phyloP scores from a whole-genome alignment of 371 early-diverging fungal species.

The Mucor saturninus region DNA sequence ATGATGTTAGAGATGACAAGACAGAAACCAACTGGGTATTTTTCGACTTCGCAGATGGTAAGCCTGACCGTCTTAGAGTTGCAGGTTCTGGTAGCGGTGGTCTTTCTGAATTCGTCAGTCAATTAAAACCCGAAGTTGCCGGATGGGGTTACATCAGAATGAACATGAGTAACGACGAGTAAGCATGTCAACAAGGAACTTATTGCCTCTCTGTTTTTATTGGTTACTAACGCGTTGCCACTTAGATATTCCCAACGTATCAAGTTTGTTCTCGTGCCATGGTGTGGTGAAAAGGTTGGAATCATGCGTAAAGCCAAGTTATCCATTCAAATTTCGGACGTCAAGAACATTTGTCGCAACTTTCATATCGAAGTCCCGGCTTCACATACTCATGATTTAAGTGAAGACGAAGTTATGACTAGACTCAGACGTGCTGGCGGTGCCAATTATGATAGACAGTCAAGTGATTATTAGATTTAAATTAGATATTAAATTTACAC shows the following conservation, averaged over 20 bases:
- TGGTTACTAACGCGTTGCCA: not conserved
- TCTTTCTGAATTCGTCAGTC: constrained; percentile 64
- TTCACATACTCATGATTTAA: constrained; percentile 50
- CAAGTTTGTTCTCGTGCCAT: constrained; percentile 76
- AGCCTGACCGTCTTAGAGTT: constrained; percentile 52
- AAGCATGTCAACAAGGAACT: constrained; percentile 38
- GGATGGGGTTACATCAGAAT: constrained; percentile 83
- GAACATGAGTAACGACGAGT: constrained; percentile 85
- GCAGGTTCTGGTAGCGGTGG: constrained; percentile 70
- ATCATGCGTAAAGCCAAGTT: constrained; percentile 89
- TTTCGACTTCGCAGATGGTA: constrained; percentile 52
- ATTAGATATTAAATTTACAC: constrained; percentile 2
- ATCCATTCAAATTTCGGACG: constrained; percentile 78
- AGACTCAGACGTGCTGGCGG: constrained; percentile 69
- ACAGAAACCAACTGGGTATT: constrained; percentile 70
- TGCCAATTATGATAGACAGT: constrained; percentile 72
- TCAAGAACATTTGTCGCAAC: constrained; percentile 71
- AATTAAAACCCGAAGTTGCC: constrained; percentile 72
- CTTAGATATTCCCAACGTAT: constrained; percentile 58
- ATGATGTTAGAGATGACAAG: constrained; percentile 76
- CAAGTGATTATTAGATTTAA: constrained; percentile 48
- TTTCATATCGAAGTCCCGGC: constrained; percentile 83
- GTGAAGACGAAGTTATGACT: constrained; percentile 58
- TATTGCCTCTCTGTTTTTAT: not conserved
- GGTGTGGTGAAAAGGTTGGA: constrained; percentile 84